Conservation (phyloP, 306 rosid genomes). For the Lathyrus aphaca region DNA sequence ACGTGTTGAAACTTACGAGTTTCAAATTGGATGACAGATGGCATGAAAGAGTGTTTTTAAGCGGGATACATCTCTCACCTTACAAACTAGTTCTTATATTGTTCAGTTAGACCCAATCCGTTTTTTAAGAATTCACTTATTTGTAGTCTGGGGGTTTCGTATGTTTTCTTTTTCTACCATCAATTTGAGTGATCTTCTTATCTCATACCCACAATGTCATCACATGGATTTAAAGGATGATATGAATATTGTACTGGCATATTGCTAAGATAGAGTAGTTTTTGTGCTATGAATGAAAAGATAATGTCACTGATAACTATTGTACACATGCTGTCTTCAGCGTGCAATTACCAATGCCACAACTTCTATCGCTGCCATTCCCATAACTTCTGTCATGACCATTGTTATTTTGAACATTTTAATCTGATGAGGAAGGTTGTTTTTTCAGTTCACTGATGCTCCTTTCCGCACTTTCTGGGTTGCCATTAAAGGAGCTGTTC, state of each 20-base stretch:
- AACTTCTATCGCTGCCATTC: constrained; percentile 1
- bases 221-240: constrained; percentile 17
- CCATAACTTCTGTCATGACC: constrained; percentile 15
- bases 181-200: background rate
- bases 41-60: background rate
- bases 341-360: background rate
- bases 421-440: constrained; percentile 37
- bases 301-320: constrained; percentile 13
- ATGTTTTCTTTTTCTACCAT: background rate
- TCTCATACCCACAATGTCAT: background rate
- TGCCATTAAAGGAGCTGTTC: constrained; percentile 77
- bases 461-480: constrained; percentile 83
- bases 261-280: constrained; percentile 5
- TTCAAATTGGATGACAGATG: background rate
- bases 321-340: constrained; percentile 1
- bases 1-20: background rate
- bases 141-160: background rate
- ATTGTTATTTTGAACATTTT: constrained; percentile 11
- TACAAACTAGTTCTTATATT: background rate
- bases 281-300: constrained; percentile 21
- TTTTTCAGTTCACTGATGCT: constrained; percentile 72
- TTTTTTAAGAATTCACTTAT: background rate
- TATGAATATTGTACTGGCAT: background rate
- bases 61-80: background rate
- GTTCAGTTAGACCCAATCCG: background rate